phyloP scores from a whole-genome alignment of 2,329 filamentous ascomycete species.

The Penicillium sumatraense region DNA sequence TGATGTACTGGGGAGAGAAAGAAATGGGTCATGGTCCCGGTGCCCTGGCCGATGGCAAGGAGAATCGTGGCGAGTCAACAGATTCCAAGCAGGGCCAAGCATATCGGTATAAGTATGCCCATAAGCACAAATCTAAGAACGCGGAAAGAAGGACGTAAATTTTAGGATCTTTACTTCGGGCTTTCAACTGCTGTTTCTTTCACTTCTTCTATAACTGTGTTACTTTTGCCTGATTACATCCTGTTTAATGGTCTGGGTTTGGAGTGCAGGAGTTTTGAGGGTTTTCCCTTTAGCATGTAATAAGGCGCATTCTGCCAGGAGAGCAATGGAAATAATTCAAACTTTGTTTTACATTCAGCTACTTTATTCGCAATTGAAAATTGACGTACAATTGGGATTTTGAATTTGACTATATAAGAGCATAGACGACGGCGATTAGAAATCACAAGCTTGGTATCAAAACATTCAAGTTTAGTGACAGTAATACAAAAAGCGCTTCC shows the following conservation, averaged over 20 bases:
- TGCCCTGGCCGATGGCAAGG: conserved; percentile 24
- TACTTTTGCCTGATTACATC: background rate
- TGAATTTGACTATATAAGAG: background rate
- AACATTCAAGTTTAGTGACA: background rate
- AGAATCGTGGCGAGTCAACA: conserved; percentile 23
- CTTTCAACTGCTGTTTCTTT: background rate
- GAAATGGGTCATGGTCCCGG: conserved; percentile 36
- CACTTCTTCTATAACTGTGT: background rate
- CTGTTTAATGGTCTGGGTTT: background rate
- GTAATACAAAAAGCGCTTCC: background rate
- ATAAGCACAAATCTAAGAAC: conserved; percentile 20
- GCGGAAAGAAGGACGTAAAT: conserved; percentile 18
- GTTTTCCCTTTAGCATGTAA: background rate
- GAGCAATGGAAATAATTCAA: background rate
- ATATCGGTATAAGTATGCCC: conserved; percentile 46
- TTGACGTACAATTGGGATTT: background rate
- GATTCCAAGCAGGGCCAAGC: conserved; percentile 33
- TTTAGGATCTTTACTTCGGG: background rate
- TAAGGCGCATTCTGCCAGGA: background rate
- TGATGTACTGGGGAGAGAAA: conserved; percentile 48
- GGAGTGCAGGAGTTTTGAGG: background rate
- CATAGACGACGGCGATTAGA: background rate
- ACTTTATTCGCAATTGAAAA: too few species aligned
- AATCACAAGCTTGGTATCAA: conserved; percentile 8
- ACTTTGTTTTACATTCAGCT: background rate